Evolutionary conservation across 768 basidiomycete species (phyloP).

Genomic region (Erythrobasidium yunnanense): DNA sequence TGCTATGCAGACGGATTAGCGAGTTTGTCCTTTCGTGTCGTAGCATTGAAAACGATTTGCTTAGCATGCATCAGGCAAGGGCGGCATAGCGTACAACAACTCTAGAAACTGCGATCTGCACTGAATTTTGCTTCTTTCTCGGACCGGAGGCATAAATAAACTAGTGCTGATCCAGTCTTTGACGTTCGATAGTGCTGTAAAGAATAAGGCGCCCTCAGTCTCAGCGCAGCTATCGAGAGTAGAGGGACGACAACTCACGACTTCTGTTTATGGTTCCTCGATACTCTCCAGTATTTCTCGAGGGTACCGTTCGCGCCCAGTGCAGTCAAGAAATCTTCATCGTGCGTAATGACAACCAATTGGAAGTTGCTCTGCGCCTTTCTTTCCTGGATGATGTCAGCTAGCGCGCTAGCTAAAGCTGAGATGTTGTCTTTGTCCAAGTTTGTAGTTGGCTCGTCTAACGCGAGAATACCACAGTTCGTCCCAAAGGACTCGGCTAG

Average conservation of each 20-base stretch:
- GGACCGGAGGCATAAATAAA: too few species aligned
- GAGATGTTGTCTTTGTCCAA: slow-evolving; percentile 92
- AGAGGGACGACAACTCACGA: slow-evolving; percentile 3
- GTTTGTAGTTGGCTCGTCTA: slow-evolving; percentile 97
- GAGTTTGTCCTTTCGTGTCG: too few species aligned
- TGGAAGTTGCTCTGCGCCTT: slow-evolving; percentile 80
- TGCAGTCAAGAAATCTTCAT: slow-evolving; percentile 84
- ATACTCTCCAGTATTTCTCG: slow-evolving; percentile 77
- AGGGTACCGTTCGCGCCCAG: slow-evolving; percentile 84
- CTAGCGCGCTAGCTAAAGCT: slow-evolving; percentile 77
- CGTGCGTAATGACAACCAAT: slow-evolving; percentile 90
- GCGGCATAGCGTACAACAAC: background rate
- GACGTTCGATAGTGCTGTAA: slow-evolving; percentile 25
- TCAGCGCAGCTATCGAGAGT: background rate
- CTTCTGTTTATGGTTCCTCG: slow-evolving; percentile 18
- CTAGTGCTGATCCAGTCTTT: slow-evolving; percentile 21
- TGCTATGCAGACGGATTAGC: slow-evolving; percentile 27
- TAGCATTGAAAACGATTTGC: too few species aligned
- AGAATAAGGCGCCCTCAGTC: background rate
- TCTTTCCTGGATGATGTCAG: slow-evolving; percentile 90
- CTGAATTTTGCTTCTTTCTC: too few species aligned
- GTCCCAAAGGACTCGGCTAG: slow-evolving; percentile 94
- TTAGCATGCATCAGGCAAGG: too few species aligned
- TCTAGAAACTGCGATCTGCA: background rate
- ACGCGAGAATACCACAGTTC: slow-evolving; percentile 91